These are phyloP conservation scores for Epithele typhae DNA, from an alignment of 768 basidiomycete species.

Conservation along the genomic window DNA sequence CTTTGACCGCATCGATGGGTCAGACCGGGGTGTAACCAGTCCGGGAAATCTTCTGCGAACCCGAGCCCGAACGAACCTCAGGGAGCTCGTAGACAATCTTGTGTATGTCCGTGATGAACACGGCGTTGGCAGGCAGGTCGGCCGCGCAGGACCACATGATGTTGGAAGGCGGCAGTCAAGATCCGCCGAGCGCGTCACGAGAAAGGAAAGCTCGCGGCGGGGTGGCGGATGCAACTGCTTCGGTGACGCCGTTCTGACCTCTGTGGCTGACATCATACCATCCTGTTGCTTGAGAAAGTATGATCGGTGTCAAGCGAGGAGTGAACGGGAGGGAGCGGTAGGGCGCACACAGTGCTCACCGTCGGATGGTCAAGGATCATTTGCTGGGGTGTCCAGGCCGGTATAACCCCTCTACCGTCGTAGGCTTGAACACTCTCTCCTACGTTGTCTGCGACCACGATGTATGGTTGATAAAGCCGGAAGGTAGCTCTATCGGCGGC, in stretches of 20 bases:
- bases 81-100: constrained; percentile 24
- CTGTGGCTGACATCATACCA: constrained; percentile 26
- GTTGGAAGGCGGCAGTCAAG: constrained; percentile 5
- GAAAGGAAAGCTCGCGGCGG: constrained; percentile 10
- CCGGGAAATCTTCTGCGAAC: constrained; percentile 12
- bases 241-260: constrained; percentile 21
- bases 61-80: constrained; percentile 21
- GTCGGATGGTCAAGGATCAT: constrained; percentile 20
- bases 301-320: background rate
- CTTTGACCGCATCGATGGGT: constrained; percentile 19
- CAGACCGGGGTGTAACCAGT: constrained; percentile 15
- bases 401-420: constrained; percentile 16
- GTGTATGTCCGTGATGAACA: constrained; percentile 18
- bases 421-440: constrained; percentile 13
- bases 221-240: constrained; percentile 17
- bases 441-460: constrained; percentile 11
- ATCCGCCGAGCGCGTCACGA: too few relatives aligned
- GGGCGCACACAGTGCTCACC: too few relatives aligned
- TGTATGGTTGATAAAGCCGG: too few relatives aligned
- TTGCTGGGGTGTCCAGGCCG: constrained; percentile 24
- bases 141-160: constrained; percentile 25
- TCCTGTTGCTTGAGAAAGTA: constrained; percentile 15
- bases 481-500: too few relatives aligned
- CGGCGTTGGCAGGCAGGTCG: constrained; percentile 21
- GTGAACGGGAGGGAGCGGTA: too few relatives aligned